Percentiles rank a stretch among this genome's conserved stretches.
Conservation (phyloP, 2,329 filamentous ascomycete species). For the Aspergillus carbonarius region DNA sequence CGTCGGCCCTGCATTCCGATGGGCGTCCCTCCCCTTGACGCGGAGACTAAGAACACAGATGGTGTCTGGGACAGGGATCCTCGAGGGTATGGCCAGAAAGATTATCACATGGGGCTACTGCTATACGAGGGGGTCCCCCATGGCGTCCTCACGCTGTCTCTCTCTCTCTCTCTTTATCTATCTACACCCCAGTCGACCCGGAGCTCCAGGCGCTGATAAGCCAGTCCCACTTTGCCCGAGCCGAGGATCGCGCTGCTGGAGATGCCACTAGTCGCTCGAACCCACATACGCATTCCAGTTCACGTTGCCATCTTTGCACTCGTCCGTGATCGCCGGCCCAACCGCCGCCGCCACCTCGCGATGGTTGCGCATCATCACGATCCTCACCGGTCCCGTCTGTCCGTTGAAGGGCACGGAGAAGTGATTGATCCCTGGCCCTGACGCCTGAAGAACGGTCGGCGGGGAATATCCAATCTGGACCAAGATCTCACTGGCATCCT, state of each 20-base stretch:
- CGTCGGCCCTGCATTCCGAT: background rate
- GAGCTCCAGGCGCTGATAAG: background rate
- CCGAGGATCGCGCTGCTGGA: background rate
- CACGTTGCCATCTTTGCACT: constrained; percentile 28
- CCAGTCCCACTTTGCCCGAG: background rate
- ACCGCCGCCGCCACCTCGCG: constrained; percentile 20
- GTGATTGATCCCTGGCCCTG: constrained; percentile 28
- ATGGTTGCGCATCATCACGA: constrained; percentile 27
- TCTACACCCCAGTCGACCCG: background rate
- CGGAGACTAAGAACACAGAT: no score
- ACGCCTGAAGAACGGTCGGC: constrained; percentile 23
- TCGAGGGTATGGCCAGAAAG: no score
- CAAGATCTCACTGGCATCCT: constrained; percentile 26
- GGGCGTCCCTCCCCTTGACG: background rate
- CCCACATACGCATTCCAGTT: constrained; percentile 41
- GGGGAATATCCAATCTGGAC: constrained; percentile 29
- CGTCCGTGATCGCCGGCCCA: constrained; percentile 32
- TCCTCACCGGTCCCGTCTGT: constrained; percentile 28
- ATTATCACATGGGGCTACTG: no score
- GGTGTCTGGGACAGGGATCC: no score
- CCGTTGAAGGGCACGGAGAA: constrained; percentile 34
- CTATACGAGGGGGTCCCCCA: no score
- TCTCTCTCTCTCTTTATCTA: background rate
- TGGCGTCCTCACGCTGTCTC: no score
- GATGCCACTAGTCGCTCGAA: constrained; percentile 21